Evolutionary conservation across 345 rosid genomes (phyloP), one percentile per base, ranked within the genome.

Genomic region (Populus pruinosa): DNA sequence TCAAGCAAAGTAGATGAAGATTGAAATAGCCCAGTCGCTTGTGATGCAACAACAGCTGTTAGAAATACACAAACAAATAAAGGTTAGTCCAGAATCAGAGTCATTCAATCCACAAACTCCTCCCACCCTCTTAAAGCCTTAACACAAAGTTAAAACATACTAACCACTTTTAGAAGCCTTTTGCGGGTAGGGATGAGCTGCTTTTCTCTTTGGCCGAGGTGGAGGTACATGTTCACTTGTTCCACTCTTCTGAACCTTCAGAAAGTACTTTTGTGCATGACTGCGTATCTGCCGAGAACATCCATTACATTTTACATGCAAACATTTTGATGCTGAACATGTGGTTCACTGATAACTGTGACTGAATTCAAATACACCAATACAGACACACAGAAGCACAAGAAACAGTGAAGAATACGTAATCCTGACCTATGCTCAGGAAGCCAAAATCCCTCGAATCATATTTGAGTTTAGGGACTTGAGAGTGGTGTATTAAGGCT

Each of bases 171-270:
- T 92, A 71, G 94, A 84, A 29, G 98, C 93, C 78, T 93, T 95
- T n/a, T 91, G 98, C 31, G 98, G 99, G 76, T 95, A 95, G 2
- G 99, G 98, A 88, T 90, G 97, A 80, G 85, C 76, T 21, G 98
- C 98, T 87, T 95, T 95, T 86, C 97, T 89, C 86, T 93, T 95
- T 27, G 97, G 99, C 9, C 99, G 88, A 67, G 99, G 99, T 33
- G 99, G 99, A 77, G 98, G 99, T 27, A 95, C 91, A 71, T 90
- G 98, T 80, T 93, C 98, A 21, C 85, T 88, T 76, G 92, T 81
- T 72, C 97, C 98, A 76, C 83, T 92, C 88, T 95, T 95, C 86
- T 95, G 98, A 81, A 91, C 99, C 82, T 93, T 93, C 44, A 91
- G 82, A 76, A 93, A 95, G 76, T 95, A 95, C 74, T 95, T 95